Percentiles rank a stretch among this genome's conserved stretches.
phyloP scores from a whole-genome alignment of 768 basidiomycete genomes.

The Hortiboletus campestris region DNA sequence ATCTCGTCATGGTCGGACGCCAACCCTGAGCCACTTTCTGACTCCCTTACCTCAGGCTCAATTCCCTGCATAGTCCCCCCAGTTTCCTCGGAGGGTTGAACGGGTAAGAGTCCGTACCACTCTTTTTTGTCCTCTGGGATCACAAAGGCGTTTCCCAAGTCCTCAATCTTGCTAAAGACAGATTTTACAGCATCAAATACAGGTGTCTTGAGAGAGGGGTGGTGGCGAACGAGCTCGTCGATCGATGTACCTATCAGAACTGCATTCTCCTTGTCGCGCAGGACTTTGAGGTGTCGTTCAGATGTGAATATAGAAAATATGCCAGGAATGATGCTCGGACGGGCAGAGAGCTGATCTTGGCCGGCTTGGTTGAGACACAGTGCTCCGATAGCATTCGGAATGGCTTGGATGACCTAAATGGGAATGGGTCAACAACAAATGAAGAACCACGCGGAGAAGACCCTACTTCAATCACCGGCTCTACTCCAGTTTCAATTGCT shows the following conservation, averaged over 20 bases:
- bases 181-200: conserved; percentile 77
- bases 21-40: conserved; percentile 20
- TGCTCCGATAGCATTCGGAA: conserved; percentile 94
- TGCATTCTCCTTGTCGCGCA: conserved; percentile 92
- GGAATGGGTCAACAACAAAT: background rate
- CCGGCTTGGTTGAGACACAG: conserved; percentile 92
- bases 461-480: conserved; percentile 82
- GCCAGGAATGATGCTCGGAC: conserved; percentile 79
- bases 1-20: conserved; percentile 17
- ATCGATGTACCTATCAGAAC: conserved; percentile 84
- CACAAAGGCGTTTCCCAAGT: conserved; percentile 59
- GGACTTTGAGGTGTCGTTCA: conserved; percentile 74
- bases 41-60: conserved; percentile 17
- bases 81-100: conserved; percentile 15
- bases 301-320: conserved; percentile 87
- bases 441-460: background rate
- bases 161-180: conserved; percentile 71
- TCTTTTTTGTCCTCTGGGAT: conserved; percentile 58
- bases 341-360: conserved; percentile 72
- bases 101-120: conserved; percentile 61
- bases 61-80: conserved; percentile 54
- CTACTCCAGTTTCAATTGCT: conserved; percentile 79
- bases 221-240: conserved; percentile 95
- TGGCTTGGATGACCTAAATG: conserved; percentile 79
- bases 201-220: conserved; percentile 78